These are phyloP conservation scores for Plasmodium berghei DNA, from an alignment of 169 alveolate genomes.

Conservation along the genomic window DNA sequence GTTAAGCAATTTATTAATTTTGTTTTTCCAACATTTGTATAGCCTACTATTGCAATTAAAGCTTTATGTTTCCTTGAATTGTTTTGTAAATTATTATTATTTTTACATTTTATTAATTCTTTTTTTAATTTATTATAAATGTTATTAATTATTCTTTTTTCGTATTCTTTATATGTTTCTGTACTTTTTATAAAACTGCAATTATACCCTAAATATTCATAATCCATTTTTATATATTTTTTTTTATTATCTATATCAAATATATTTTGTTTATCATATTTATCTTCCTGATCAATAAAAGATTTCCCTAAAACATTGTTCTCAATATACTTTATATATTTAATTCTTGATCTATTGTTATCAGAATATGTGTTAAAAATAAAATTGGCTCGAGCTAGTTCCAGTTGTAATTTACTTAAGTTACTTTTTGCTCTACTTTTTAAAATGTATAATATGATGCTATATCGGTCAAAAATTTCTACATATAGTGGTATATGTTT, in stretches of 20 bases:
- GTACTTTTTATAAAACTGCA: slow-evolving; percentile 86
- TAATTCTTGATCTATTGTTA: slow-evolving; percentile 76
- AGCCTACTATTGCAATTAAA: slow-evolving; percentile 91
- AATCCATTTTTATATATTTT: slow-evolving; percentile 55
- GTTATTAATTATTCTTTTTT: slow-evolving; percentile 84
- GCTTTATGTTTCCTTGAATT: slow-evolving; percentile 76
- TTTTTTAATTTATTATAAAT: slow-evolving; percentile 83
- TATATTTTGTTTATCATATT: slow-evolving; percentile 77
- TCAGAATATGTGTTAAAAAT: slow-evolving; percentile 87
- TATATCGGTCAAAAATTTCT: slow-evolving; percentile 88
- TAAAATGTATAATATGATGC: slow-evolving; percentile 88
- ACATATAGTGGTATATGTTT: slow-evolving; percentile 69
- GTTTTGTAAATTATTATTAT: slow-evolving; percentile 75
- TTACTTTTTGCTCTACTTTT: slow-evolving; percentile 87
- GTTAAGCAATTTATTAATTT: slow-evolving; percentile 90
- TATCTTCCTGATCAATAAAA: slow-evolving; percentile 26
- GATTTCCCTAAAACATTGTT: slow-evolving; percentile 58
- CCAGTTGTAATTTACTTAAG: slow-evolving; percentile 85
- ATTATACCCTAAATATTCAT: slow-evolving; percentile 51
- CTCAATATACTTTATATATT: slow-evolving; percentile 65
- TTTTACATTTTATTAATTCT: slow-evolving; percentile 83
- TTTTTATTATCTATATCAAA: slow-evolving; percentile 80
- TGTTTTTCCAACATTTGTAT: slow-evolving; percentile 94
- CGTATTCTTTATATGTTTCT: slow-evolving; percentile 82
- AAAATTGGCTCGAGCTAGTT: slow-evolving; percentile 87